Percentiles rank a stretch among this genome's conserved stretches.
phyloP scores from a whole-genome alignment of 2,329 filamentous ascomycete species.

The Calonectria pauciramosa region DNA sequence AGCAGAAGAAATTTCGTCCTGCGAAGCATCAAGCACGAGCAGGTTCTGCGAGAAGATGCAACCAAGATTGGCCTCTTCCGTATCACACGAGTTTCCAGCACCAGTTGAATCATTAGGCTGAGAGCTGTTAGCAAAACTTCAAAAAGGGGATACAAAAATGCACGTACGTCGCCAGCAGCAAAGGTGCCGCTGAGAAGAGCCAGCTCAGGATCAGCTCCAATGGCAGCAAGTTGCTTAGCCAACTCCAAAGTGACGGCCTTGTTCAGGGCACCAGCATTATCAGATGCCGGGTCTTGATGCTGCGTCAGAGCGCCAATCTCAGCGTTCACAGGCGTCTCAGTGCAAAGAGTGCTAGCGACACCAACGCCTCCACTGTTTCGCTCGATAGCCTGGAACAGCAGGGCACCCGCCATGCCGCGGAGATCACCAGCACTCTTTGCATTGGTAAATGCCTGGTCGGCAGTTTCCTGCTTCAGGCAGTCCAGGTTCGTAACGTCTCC shows the following conservation, averaged over 20 bases:
- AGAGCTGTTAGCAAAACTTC: not conserved
- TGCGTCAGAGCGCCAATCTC: constrained; percentile 75
- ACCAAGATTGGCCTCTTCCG: constrained; percentile 59
- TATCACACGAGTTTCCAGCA: constrained; percentile 61
- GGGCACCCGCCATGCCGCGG: constrained; percentile 65
- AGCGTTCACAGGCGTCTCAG: constrained; percentile 70
- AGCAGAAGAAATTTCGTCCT: constrained; percentile 65
- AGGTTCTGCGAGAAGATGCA: constrained; percentile 68
- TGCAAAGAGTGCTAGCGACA: constrained; percentile 58
- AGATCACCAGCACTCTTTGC: constrained; percentile 67
- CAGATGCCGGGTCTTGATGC: constrained; percentile 77
- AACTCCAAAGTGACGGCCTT: constrained; percentile 72
- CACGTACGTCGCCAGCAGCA: constrained; percentile 67
- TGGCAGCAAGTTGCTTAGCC: constrained; percentile 69
- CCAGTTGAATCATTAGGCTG: constrained; percentile 31
- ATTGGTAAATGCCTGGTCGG: constrained; percentile 73
- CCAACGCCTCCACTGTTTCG: constrained; percentile 58
- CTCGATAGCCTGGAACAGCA: constrained; percentile 69
- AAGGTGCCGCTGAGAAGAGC: constrained; percentile 76
- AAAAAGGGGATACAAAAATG: not conserved
- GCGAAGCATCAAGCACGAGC: constrained; percentile 66
- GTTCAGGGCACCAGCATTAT: constrained; percentile 69
- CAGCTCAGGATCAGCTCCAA: constrained; percentile 73
- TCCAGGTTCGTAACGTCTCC: constrained; percentile 60
- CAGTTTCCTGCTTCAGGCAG: constrained; percentile 63